These are phyloP conservation scores for Colletotrichum sp. DNA, from an alignment of 2,329 filamentous ascomycete species.

Conservation along the genomic window DNA sequence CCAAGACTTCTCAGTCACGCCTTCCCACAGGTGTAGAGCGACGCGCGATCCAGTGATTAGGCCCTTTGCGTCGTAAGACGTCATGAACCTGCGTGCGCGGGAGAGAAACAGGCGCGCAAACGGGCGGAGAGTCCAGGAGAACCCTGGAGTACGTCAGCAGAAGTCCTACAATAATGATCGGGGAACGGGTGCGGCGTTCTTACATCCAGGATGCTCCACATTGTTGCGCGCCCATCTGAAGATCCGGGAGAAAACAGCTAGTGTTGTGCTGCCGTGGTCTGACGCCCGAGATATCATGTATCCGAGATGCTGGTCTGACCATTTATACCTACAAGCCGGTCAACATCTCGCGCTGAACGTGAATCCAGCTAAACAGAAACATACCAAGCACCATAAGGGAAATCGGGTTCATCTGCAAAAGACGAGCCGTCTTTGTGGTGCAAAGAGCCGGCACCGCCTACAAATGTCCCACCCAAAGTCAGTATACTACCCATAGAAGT, in stretches of 20 bases:
- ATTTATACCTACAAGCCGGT: neutral
- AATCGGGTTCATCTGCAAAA: neutral
- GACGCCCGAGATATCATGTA: neutral
- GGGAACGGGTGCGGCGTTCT: neutral
- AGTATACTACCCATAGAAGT: neutral
- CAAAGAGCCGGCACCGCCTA: neutral
- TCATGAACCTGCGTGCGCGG: neutral
- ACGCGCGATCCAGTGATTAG: neutral
- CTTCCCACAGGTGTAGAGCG: neutral
- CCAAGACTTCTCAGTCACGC: neutral
- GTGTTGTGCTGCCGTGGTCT: neutral
- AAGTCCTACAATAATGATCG: fast-evolving
- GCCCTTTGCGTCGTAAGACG: neutral
- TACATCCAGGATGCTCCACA: neutral
- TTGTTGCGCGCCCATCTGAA: neutral
- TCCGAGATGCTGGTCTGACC: neutral
- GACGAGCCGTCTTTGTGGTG: neutral
- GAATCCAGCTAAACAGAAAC: fast-evolving
- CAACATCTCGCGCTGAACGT: fast-evolving
- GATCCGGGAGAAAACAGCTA: neutral
- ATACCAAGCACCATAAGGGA: neutral
- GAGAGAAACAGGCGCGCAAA: neutral
- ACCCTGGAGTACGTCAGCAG: neutral
- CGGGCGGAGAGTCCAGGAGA: neutral
- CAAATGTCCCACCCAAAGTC: fast-evolving